Evolutionary conservation across 257 asterid genomes (phyloP).

Genomic region (Ophiorrhiza pumila): DNA sequence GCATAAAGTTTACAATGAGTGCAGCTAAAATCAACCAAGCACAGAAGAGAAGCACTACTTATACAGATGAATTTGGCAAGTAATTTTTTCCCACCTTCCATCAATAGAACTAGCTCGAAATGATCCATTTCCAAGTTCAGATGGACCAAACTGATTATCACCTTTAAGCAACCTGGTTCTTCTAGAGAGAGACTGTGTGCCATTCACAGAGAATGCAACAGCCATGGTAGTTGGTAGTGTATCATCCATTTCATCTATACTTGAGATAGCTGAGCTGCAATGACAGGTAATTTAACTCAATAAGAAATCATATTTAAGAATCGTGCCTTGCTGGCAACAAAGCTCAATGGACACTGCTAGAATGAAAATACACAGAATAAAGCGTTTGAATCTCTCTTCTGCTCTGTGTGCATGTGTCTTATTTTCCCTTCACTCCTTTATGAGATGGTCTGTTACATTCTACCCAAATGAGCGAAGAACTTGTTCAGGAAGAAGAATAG

Average conservation of each 20-base stretch:
- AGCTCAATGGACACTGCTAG: background rate
- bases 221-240: conserved; percentile 64
- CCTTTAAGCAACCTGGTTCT: conserved; percentile 87
- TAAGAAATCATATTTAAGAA: background rate
- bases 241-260: conserved; percentile 68
- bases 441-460: background rate
- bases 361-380: background rate
- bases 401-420: background rate
- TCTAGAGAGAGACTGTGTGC: conserved; percentile 77
- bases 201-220: conserved; percentile 50
- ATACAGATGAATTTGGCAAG: conserved; percentile 8
- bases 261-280: conserved; percentile 72
- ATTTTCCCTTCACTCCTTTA: conserved; percentile 5
- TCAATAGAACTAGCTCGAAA: conserved; percentile 65
- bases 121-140: conserved; percentile 61
- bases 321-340: background rate
- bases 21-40: background rate
- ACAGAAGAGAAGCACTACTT: background rate
- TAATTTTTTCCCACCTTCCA: conserved; percentile 63
- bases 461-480: background rate
- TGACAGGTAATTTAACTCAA: conserved; percentile 17
- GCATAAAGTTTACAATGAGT: background rate
- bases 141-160: conserved; percentile 51
- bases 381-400: background rate
- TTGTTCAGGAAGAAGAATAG: background rate